Percentiles rank a stretch among this genome's conserved stretches.
Evolutionary conservation across 345 rosid species (phyloP).

Genomic region (Murraya koenigii): DNA sequence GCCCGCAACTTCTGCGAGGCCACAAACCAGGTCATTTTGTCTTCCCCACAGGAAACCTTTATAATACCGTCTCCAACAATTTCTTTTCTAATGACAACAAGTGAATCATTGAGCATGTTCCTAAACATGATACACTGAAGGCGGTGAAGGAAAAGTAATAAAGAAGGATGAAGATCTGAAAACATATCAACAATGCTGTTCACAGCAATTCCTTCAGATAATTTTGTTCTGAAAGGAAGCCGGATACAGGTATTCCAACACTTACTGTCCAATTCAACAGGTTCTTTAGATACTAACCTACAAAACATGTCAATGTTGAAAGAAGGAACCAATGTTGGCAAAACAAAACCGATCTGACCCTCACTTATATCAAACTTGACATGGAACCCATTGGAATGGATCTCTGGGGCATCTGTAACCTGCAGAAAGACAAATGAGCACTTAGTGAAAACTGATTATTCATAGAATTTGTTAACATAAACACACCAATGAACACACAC

Average conservation of each 20-base stretch:
- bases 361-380: constrained; percentile 83
- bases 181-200: constrained; percentile 60
- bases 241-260: constrained; percentile 85
- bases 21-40: constrained; percentile 86
- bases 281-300: constrained; percentile 38
- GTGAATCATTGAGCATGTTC: constrained; percentile 60
- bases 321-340: constrained; percentile 78
- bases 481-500: background rate
- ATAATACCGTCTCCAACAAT: constrained; percentile 59
- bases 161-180: constrained; percentile 86
- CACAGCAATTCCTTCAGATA: constrained; percentile 55
- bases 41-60: constrained; percentile 70
- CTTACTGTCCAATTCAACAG: constrained; percentile 33
- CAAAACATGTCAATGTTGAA: constrained; percentile 55
- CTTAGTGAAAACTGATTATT: constrained; percentile 3
- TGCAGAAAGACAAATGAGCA: constrained; percentile 31
- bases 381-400: constrained; percentile 96
- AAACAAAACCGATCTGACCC: constrained; percentile 92
- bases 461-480: constrained; percentile 3
- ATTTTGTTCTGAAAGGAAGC: constrained; percentile 77
- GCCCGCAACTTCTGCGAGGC: constrained; percentile 69
- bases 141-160: constrained; percentile 88
- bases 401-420: constrained; percentile 97
- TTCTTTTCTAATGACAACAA: constrained; percentile 74
- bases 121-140: constrained; percentile 71